Base-by-base conservation (phyloP, 495 filamentous ascomycete species). In the Aspergillus affinis region DNA sequence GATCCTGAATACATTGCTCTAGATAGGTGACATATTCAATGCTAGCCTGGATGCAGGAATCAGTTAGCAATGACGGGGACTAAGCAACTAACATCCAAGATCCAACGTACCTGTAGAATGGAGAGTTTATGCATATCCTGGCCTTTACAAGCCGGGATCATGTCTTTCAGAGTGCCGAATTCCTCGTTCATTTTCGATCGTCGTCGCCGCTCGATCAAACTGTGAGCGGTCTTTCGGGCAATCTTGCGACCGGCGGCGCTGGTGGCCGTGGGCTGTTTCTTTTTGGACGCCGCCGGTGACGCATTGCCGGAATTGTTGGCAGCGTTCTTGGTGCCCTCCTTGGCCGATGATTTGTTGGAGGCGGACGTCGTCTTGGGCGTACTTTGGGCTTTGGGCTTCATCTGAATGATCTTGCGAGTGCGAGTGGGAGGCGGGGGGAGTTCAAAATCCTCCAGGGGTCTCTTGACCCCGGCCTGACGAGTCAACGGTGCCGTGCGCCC, bases 121-220 rank as follows among this genome's bases (percentile, higher is more conserved):
- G 92, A 92, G 51, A 98, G 81, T 78, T 98, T 98, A 75, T 98
- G 94, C 94, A 98, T 98, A 67, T 97, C 92, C 60, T 90, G 88
- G 19, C 92, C 91, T 29, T 62, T 71, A 68, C 94, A 98, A 1
- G 94, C 95, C 1, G 95, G 95, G 63, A 98, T 96, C 89, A 98
- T 90, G 69, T 89, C 85, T 77, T 97, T 98, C 59, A 98, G 77
- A 17, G 94, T 89, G 1, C 84, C 88, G 77, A 98, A 98, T 73
- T 98, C 94, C 67, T 98, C 94, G 66, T 98, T 98, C 94, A 98
- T 98, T 80, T 98, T 98, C 6, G 90, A 96, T 52, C 94, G 81
- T 62, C 94, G 79, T 51, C 95, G 77, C 17, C 94, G 83, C 75
- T 98, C 94, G 67, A 98, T 98, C 65, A 98, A 72, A 64, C 91